Base-by-base conservation (phyloP, 257 asterid species). In the Jacaranda mimosifolia region DNA sequence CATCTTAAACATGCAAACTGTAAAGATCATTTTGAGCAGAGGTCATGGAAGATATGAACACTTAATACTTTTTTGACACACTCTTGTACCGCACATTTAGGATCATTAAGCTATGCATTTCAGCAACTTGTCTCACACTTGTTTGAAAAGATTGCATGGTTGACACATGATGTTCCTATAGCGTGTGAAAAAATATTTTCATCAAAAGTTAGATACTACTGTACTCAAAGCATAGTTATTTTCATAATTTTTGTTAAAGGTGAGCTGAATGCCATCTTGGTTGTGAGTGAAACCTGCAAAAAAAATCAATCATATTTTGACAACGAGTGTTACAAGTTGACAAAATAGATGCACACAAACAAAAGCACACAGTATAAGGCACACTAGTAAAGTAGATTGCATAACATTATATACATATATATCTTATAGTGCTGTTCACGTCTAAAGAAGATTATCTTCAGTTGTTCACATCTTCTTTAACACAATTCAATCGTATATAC, bases 401-500 rank as follows among this genome's bases (percentile, higher is more conserved):
- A 63, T 6, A 17, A 53, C 70, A 46, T 63, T 13, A 72, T 46
- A 15, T 21, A 19, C 77, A 26, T 55, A 21, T 7, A 64, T 65
- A 15, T 19, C 63, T 17, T 14, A 13, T 63, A 32, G 18, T 7
- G 57, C 17, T 59, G 17, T 36, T 70, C 26, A 19, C 71, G 62
- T 69, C 12, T 43, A 38, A 36, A 18, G 49, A 70, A 38, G 21
- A 19, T 35, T 73, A 19, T 62, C 32, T 7, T 19, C 43, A 42
- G 46, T 26, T 26, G 60, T 21, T 46, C 32, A 26, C 32, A 2
- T 19, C 43, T 21, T 26, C 58, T 21, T 68, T 21, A 43, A 32
- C 17, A 26, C 63, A 14, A 70, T 51, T 70, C 72, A 67, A 67
- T 8, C 35, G 18, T 39, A 64, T 63, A 15, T 36, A 14, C 48